These are phyloP conservation scores for Salinomyces thailandicus DNA, from an alignment of 2,329 filamentous ascomycete species.

Conservation along the genomic window DNA sequence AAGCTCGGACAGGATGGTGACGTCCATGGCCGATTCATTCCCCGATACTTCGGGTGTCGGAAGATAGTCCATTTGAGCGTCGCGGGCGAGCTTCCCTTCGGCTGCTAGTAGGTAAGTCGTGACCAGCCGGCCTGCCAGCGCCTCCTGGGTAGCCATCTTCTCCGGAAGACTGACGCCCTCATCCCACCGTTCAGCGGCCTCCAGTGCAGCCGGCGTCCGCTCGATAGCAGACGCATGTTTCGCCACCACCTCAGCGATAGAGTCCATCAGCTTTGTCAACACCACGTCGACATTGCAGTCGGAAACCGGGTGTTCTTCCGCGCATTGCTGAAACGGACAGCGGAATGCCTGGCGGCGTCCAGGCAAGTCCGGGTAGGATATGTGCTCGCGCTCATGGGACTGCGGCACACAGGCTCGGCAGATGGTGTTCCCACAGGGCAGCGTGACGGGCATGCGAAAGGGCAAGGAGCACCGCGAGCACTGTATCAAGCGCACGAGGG, in stretches of 20 bases:
- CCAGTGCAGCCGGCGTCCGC: slow-evolving; percentile 29
- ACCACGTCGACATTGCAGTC: slow-evolving; percentile 73
- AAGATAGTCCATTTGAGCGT: slow-evolving; percentile 43
- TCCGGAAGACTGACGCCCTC: slow-evolving; percentile 25
- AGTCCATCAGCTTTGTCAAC: slow-evolving; percentile 58
- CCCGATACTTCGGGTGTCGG: slow-evolving; percentile 29
- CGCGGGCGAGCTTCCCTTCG: slow-evolving; percentile 49
- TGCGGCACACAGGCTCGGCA: slow-evolving; percentile 66
- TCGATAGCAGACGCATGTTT: slow-evolving; percentile 25
- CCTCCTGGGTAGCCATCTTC: slow-evolving; percentile 30
- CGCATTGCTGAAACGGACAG: slow-evolving; percentile 62
- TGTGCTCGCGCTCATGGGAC: slow-evolving; percentile 53
- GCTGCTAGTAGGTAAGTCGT: slow-evolving; percentile 58
- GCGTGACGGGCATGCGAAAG: slow-evolving; percentile 56
- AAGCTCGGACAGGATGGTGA: slow-evolving; percentile 45
- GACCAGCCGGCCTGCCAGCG: slow-evolving; percentile 50
- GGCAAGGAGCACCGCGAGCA: slow-evolving; percentile 64
- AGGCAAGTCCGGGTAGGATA: slow-evolving; percentile 64
- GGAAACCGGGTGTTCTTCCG: slow-evolving; percentile 59
- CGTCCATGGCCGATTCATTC: slow-evolving; percentile 33
- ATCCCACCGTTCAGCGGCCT: slow-evolving; percentile 31
- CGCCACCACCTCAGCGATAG: slow-evolving; percentile 46
- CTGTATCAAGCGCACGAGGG: slow-evolving; percentile 63
- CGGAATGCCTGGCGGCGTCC: slow-evolving; percentile 57
- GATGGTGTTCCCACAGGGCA: slow-evolving; percentile 72